These are phyloP conservation scores for Kodamaea derodonti DNA, from an alignment of 1,139 yeast species.

Conservation along the genomic window DNA sequence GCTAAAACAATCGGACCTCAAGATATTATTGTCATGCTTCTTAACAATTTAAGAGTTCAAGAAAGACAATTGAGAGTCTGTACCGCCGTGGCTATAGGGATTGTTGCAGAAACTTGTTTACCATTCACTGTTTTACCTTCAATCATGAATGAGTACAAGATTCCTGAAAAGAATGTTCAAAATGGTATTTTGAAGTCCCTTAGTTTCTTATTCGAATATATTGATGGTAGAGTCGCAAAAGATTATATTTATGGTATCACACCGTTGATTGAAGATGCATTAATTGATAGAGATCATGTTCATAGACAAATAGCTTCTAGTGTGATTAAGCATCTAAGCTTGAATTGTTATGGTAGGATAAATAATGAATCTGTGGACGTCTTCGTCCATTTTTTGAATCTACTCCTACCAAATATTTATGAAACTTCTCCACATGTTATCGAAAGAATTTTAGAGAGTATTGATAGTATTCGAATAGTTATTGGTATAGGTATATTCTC, in stretches of 20 bases:
- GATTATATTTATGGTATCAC: constrained; percentile 82
- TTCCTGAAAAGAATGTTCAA: constrained; percentile 90
- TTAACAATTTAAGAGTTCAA: constrained; percentile 84
- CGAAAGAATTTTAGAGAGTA: constrained; percentile 71
- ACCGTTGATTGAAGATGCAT: constrained; percentile 84
- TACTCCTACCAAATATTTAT: constrained; percentile 77
- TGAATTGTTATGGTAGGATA: constrained; percentile 74
- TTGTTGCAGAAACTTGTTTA: constrained; percentile 89
- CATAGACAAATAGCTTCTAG: constrained; percentile 96
- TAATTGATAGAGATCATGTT: constrained; percentile 86
- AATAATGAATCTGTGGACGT: constrained; percentile 66
- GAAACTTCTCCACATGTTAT: constrained; percentile 97
- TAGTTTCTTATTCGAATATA: constrained; percentile 91
- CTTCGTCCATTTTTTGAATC: constrained; percentile 64
- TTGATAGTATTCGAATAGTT: constrained; percentile 69
- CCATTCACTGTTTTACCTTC: constrained; percentile 97
- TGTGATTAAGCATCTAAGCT: constrained; percentile 76
- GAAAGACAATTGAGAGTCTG: constrained; percentile 96
- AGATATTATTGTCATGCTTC: constrained; percentile 80
- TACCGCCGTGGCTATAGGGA: constrained; percentile 97
- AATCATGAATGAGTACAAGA: constrained; percentile 89
- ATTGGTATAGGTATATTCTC: constrained; percentile 73
- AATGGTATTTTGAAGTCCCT: constrained; percentile 92
- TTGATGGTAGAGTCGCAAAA: constrained; percentile 67
- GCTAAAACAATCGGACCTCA: constrained; percentile 96